Evolutionary conservation across 1,284 basidiomycete species (phyloP), one percentile per base, ranked within the genome.

Genomic region (Apiotrichum sp.): DNA sequence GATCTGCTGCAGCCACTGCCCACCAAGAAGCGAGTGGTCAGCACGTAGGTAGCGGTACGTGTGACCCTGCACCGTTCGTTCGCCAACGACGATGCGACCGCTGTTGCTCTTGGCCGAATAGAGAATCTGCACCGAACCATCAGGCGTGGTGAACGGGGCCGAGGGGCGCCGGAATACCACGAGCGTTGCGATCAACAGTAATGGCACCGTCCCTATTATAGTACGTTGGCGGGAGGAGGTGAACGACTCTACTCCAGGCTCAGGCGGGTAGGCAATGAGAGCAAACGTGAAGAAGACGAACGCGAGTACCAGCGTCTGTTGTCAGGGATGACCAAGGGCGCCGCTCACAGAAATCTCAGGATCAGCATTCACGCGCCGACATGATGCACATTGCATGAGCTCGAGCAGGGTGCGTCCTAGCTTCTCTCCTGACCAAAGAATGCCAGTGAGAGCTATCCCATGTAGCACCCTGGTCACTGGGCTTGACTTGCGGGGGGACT

Each of bases 11-110:
- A 85, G 82, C 93, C 93, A 96, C 46, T 88, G 82, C 3, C 92
- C 93, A 2, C 92, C 92, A 3, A 97, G 78, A 22, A 96, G 79
- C 3, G 88, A 90, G 72, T 95, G 90, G 46, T 90, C 89, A 34
- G 86, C 89, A 13, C 93, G 82, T 41, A 97, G 77, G 69, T 87
- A 93, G 45, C 92, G 81, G 59, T 88, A 79, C 10, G 84, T 83
- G 60, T 83, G 22, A 34, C 11, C 35, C 40, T 14, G 10, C 40
- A 16, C 31, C 9, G 36, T 11, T 29, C 16, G 6, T 16, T 93
- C 87, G 16, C 83, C 90, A 6, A 93, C 89, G 1, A 86, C 81
- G 14, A 93, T 82, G 40, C 66, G 68, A 2, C 91, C 90, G 0
- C 88, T 91, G n/a, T 80, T 69, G 35, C 88, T 88, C 51, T 84